Base-by-base conservation (phyloP, 192 early-diverging fungal species). In the Gigaspora rosea region DNA sequence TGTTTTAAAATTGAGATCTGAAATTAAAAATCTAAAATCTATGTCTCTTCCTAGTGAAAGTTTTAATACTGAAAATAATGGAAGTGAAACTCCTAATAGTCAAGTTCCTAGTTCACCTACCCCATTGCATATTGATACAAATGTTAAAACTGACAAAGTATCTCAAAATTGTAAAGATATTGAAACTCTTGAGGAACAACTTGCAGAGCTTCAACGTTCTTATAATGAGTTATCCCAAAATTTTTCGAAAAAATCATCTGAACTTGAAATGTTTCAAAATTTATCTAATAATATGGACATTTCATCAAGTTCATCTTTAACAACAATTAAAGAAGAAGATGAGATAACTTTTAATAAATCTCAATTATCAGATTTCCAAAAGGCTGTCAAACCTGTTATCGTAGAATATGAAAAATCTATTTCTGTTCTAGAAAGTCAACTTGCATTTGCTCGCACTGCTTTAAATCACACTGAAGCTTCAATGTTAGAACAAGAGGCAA, bases 381-480 rank as follows among this genome's bases (percentile, higher is more conserved):
- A 90, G 63, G 76, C 89, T 78, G 87, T 93, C 61, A 81, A 90
- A 82, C 85, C 91, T 10, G 67, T 69, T n/a, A 50, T 69, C 22
- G 48, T 91, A 67, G 92, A 92, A 66, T 91, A 92, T 78, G 90
- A 91, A 76, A 87, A 85, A 63, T 86, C 84, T 66, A 85, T 91
- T 36, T 86, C 88, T 8, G 77, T 77, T 7, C 78, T 93, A 12
- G 91, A 93, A 69, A 83, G 78, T 8, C 87, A 92, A 64, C 77
- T 93, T 48, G 83, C 82, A 16, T 74, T 87, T 61, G 81, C 86
- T 0, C 84, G 82, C 18, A 90, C 90, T n/a, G 84, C 88, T 5
- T 46, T 93, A 46, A 88, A 86, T 46, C 90, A 86, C 12, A 86
- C 90, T 49, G 84, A 87, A 22, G 72, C 82, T 41, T 83, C 86